Percentiles rank a stretch among this genome's conserved stretches.
These are phyloP conservation scores for Citrus australasica DNA, from an alignment of 345 rosid genomes.

Conservation along the genomic window DNA sequence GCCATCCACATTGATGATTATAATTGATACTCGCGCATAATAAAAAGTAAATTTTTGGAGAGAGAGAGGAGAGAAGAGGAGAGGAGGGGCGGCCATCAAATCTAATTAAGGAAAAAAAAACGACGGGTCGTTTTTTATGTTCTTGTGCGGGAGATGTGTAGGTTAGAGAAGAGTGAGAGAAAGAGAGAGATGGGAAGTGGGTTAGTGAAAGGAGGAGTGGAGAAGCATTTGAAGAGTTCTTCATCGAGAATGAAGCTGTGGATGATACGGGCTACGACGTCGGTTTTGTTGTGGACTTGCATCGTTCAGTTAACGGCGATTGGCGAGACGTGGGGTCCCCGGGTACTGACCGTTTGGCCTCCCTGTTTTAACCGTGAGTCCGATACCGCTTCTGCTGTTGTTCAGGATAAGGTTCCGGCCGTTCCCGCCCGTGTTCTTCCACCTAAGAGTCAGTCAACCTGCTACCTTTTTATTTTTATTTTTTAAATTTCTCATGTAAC, in stretches of 20 bases:
- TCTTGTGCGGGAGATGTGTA: constrained; percentile 34
- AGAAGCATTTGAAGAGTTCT: constrained; percentile 45
- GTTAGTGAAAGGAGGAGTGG: constrained; percentile 37
- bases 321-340: constrained; percentile 90
- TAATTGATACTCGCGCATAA: too few relatives aligned
- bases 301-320: constrained; percentile 81
- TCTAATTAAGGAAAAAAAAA: not conserved
- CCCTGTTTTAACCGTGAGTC: constrained; percentile 57
- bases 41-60: not conserved
- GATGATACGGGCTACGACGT: constrained; percentile 86
- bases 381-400: constrained; percentile 27
- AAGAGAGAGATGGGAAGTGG: constrained; percentile 42
- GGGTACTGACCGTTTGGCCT: constrained; percentile 89
- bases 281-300: constrained; percentile 94
- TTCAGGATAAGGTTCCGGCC: constrained; percentile 41
- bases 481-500: too few relatives aligned
- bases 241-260: constrained; percentile 60
- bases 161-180: constrained; percentile 32
- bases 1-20: constrained; percentile 32
- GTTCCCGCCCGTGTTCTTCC: constrained; percentile 48
- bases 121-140: constrained; percentile 11
- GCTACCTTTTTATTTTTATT: not conserved
- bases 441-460: constrained; percentile 65
- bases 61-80: not conserved
- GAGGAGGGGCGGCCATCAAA: too few relatives aligned